phyloP scores from a whole-genome alignment of 805 yeast genomes.

The Metschnikowia lochheadii region DNA sequence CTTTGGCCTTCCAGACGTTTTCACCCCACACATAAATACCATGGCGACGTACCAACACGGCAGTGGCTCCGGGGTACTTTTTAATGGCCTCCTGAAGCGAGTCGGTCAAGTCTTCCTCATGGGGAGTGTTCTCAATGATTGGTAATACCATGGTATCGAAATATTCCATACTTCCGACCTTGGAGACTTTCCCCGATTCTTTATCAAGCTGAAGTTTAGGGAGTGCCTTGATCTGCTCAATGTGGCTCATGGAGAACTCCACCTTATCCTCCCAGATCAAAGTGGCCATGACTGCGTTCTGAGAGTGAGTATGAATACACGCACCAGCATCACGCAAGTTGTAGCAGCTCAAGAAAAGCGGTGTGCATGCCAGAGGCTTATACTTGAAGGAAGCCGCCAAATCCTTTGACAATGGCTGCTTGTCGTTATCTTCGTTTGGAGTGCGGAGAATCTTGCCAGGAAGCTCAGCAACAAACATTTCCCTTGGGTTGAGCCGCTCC shows the following conservation, averaged over 20 bases:
- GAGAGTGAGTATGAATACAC: conserved; percentile 93
- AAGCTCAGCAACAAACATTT: conserved; percentile 73
- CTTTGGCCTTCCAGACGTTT: conserved; percentile 86
- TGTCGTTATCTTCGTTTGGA: conserved; percentile 42
- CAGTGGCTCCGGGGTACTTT: conserved; percentile 75
- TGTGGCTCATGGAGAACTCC: conserved; percentile 73
- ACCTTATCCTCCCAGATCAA: conserved; percentile 54
- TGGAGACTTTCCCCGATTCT: conserved; percentile 39
- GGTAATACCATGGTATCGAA: conserved; percentile 79
- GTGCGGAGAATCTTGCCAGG: conserved; percentile 49
- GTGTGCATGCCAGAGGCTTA: conserved; percentile 94
- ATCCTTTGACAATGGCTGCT: conserved; percentile 23
- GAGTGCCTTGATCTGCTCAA: conserved; percentile 91
- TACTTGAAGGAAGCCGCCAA: conserved; percentile 40
- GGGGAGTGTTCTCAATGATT: conserved; percentile 86
- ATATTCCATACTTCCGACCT: conserved; percentile 65
- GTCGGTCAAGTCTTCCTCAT: conserved; percentile 77
- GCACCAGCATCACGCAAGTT: conserved; percentile 75
- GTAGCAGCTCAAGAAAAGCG: conserved; percentile 74
- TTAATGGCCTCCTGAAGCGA: conserved; percentile 58
- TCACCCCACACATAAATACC: conserved; percentile 98
- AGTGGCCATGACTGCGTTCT: conserved; percentile 78
- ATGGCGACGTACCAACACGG: conserved; percentile 87
- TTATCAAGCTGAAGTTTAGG: conserved; percentile 47
- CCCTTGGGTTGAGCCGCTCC: conserved; percentile 76